Conservation (phyloP, 352 stramenopile genomes). For the Pythium scleroteichum region DNA sequence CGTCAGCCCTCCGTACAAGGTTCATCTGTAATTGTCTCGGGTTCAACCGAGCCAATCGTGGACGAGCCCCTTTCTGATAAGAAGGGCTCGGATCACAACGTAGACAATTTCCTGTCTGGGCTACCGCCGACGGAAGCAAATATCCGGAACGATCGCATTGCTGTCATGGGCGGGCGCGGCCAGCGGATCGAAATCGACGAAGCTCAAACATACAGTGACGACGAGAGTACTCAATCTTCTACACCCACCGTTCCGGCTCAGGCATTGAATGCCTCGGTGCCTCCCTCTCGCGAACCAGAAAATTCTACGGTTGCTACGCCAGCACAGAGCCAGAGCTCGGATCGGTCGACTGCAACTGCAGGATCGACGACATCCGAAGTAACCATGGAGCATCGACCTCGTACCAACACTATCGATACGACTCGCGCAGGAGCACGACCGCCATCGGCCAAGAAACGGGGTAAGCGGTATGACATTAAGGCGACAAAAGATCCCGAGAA, state of each 20-base stretch:
- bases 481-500: conserved; percentile 79
- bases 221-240: conserved; percentile 7
- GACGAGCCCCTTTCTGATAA: conserved; percentile 66
- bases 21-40: neutral
- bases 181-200: conserved; percentile 86
- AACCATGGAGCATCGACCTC: neutral
- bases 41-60: conserved; percentile 21
- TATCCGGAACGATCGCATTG: conserved; percentile 90
- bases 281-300: no score
- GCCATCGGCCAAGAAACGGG: conserved; percentile 51
- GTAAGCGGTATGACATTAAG: conserved; percentile 84
- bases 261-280: neutral
- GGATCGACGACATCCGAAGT: conserved; percentile 5
- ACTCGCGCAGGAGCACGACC: conserved; percentile 18
- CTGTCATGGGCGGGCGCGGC: conserved; percentile 90
- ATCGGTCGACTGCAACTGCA: conserved; percentile 7
- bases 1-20: conserved; percentile 26
- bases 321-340: conserved; percentile 2
- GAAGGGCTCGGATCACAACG: conserved; percentile 45
- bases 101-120: conserved; percentile 77
- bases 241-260: neutral
- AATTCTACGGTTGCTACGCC: neutral
- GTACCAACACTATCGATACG: conserved; percentile 17
- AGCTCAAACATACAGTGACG: conserved; percentile 37
- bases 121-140: conserved; percentile 91